These are phyloP conservation scores for Suhomyces tanzawaensis DNA, from an alignment of 805 yeast species.

Conservation along the genomic window DNA sequence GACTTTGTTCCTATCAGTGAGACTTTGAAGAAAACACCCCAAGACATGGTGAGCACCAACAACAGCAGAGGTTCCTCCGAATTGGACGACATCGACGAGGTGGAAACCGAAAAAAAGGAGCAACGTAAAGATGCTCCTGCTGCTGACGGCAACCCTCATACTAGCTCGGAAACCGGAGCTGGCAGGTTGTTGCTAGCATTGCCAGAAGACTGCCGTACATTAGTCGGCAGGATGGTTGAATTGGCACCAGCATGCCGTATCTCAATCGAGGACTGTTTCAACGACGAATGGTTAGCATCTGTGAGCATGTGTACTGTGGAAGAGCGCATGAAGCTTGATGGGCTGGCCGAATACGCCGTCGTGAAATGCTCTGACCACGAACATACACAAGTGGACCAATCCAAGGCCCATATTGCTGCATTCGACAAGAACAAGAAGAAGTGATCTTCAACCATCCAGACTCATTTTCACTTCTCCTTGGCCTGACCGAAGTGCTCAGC, in stretches of 20 bases:
- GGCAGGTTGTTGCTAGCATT: slow-evolving; percentile 67
- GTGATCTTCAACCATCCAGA: slow-evolving; percentile 16
- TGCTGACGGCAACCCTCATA: slow-evolving; percentile 46
- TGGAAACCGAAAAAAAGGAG: slow-evolving; percentile 10
- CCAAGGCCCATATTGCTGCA: slow-evolving; percentile 93
- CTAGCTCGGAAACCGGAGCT: slow-evolving; percentile 68
- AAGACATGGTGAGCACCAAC: slow-evolving; percentile 18
- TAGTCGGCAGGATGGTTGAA: slow-evolving; percentile 75
- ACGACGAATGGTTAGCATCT: slow-evolving; percentile 64
- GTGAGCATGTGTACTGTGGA: slow-evolving; percentile 69
- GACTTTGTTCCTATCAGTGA: slow-evolving; percentile 62
- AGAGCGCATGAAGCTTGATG: slow-evolving; percentile 37
- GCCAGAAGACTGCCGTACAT: slow-evolving; percentile 64
- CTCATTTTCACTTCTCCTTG: background rate
- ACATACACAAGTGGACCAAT: slow-evolving; percentile 88
- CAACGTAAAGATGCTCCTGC: background rate
- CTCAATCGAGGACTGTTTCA: slow-evolving; percentile 73
- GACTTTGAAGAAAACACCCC: slow-evolving; percentile 52
- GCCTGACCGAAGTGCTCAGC: too few species aligned
- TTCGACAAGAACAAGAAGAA: slow-evolving; percentile 78
- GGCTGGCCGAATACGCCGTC: slow-evolving; percentile 35
- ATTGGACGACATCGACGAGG: slow-evolving; percentile 12
- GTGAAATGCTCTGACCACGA: slow-evolving; percentile 58
- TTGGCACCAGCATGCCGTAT: slow-evolving; percentile 84
- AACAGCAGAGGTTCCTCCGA: slow-evolving; percentile 12